These are phyloP conservation scores for Penicillium samsonianum DNA, from an alignment of 495 filamentous ascomycete species.

Conservation along the genomic window DNA sequence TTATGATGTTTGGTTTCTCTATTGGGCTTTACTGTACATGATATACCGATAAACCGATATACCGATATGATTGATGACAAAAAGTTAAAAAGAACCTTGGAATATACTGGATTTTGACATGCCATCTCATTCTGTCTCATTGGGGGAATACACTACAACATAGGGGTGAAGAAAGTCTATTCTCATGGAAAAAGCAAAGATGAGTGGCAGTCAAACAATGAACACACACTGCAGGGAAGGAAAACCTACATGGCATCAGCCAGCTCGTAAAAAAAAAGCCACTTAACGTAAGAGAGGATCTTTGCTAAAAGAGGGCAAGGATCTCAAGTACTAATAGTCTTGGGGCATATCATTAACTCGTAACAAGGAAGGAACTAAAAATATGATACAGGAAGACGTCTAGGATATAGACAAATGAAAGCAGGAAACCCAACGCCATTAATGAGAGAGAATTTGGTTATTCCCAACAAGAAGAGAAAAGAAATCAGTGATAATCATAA, in stretches of 20 bases:
- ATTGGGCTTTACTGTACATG: slow-evolving; percentile 18
- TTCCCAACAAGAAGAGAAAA: slow-evolving; percentile 2
- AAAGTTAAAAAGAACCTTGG: slow-evolving; percentile 4
- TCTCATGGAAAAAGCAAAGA: slow-evolving; percentile 3
- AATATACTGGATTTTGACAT: slow-evolving; percentile 3
- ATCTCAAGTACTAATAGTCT: not conserved
- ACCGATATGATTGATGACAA: slow-evolving; percentile 28
- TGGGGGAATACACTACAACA: not conserved
- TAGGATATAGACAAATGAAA: not conserved
- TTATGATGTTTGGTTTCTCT: slow-evolving; percentile 11
- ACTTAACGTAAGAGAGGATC: not conserved
- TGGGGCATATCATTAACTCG: not conserved
- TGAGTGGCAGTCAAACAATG: not conserved
- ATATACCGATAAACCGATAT: no score
- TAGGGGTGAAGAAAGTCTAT: slow-evolving; percentile 1
- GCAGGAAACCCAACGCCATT: not conserved
- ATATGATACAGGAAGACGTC: not conserved
- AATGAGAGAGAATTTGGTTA: not conserved
- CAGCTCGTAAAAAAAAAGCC: not conserved
- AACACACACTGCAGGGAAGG: not conserved
- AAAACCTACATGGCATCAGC: not conserved
- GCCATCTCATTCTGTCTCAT: not conserved
- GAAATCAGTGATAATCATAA: not conserved
- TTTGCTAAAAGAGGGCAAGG: not conserved
- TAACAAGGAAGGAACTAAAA: not conserved